Evolutionary conservation across 306 rosid species (phyloP).

Genomic region (Abrus precatorius): DNA sequence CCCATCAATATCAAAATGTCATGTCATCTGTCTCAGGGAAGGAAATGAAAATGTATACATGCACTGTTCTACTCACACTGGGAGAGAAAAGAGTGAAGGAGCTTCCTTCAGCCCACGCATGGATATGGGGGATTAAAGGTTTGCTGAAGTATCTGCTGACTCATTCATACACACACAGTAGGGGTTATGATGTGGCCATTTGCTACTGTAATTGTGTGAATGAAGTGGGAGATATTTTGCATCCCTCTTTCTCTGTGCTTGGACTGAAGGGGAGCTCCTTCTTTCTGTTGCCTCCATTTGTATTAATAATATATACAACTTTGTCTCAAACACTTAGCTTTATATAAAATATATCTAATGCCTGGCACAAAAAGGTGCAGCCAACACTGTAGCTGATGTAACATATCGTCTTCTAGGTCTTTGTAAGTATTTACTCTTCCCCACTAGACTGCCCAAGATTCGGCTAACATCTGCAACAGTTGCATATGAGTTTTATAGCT

Average conservation of each 20-base stretch:
- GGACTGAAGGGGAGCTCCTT: slow-evolving; percentile 72
- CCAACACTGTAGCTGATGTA: slow-evolving; percentile 39
- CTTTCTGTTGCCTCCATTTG: slow-evolving; percentile 51
- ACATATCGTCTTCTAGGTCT: slow-evolving; percentile 37
- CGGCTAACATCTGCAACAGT: slow-evolving; percentile 33
- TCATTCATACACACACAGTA: slow-evolving; percentile 47
- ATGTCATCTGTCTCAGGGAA: neutral
- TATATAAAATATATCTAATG: neutral
- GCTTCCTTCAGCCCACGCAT: slow-evolving; percentile 64
- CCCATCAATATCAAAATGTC: neutral
- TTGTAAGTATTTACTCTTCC: slow-evolving; percentile 38
- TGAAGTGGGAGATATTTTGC: slow-evolving; percentile 53
- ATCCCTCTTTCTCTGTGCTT: slow-evolving; percentile 54
- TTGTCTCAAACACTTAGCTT: neutral
- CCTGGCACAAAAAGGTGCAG: slow-evolving; percentile 29
- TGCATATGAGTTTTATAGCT: slow-evolving; percentile 44
- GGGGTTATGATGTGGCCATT: neutral
- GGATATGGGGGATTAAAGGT: slow-evolving; percentile 47
- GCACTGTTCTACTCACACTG: neutral
- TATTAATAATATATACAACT: neutral
- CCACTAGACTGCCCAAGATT: slow-evolving; percentile 22
- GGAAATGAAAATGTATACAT: neutral
- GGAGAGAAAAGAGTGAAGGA: slow-evolving; percentile 57
- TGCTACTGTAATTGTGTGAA: slow-evolving; percentile 47
- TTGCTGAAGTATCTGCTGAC: slow-evolving; percentile 51